Percentiles rank a stretch among this genome's conserved stretches.
Evolutionary conservation across 2,329 filamentous ascomycete genomes (phyloP).

Genomic region (Magnaporthiopsis poae): DNA sequence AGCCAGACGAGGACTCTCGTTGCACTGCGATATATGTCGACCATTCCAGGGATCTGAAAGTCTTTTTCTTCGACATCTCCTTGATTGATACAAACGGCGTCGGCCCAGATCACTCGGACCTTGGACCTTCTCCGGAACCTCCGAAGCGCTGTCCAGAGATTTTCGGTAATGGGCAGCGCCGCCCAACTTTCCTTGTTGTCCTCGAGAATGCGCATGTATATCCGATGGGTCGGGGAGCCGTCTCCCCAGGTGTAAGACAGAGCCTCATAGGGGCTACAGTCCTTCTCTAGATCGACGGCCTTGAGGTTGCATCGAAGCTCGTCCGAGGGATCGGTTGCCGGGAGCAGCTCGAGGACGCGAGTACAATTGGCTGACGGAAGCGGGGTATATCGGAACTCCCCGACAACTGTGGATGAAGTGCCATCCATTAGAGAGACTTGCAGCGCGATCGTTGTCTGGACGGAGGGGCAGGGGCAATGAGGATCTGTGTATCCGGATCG

Average conservation of each 20-base stretch:
- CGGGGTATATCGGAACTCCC: not conserved
- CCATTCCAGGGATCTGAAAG: constrained; percentile 19
- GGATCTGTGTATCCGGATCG: no score
- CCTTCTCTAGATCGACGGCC: not conserved
- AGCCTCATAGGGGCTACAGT: constrained; percentile 14
- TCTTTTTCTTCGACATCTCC: constrained; percentile 16
- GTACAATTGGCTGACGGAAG: not conserved
- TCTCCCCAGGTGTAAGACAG: constrained; percentile 11
- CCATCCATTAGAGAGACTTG: no score
- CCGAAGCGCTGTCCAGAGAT: not conserved
- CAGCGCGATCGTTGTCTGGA: no score
- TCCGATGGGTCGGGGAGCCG: not conserved
- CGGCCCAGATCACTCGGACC: constrained; percentile 14
- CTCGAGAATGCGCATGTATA: not conserved
- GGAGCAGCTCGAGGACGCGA: not conserved
- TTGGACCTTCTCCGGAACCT: not conserved
- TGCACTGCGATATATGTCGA: constrained; percentile 16
- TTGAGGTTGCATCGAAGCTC: constrained; percentile 1
- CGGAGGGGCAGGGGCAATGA: no score
- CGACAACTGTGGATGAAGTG: not conserved
- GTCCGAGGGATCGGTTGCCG: not conserved
- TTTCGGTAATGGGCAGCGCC: not conserved
- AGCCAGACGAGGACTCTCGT: constrained; percentile 5
- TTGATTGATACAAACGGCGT: constrained; percentile 21
- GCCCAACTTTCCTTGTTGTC: not conserved